Base-by-base conservation (phyloP, 768 basidiomycete species). In the Amanita phalloides region DNA sequence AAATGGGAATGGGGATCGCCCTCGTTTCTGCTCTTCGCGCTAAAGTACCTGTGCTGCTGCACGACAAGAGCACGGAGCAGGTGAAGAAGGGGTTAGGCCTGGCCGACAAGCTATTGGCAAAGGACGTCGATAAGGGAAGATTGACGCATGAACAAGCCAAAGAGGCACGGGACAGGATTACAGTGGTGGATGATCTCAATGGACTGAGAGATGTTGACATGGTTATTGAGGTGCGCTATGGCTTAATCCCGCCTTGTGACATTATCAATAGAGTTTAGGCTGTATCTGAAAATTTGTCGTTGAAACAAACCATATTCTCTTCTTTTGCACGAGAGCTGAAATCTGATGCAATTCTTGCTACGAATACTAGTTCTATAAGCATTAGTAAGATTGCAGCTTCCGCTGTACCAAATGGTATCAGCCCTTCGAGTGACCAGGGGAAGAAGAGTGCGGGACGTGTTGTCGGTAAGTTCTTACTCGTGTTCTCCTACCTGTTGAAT, bases 1-100 rank as follows among this genome's bases (percentile, higher is more conserved):
- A 90, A 63, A 90, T 89, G 87, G 94, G 94, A 56, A 81, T 88
- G 0, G 95, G 94, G 1, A 97, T 98, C 44, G 90, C 92, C 55
- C 77, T 86, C 48, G 91, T 95, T 38, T 75, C 91, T 17, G 86
- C 90, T 36, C 72, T 93, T 21, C 82, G 86, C 32, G 95, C 94
- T 38, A 83, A 82, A 61, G 83, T 94, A 4, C 82, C 89, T 3
- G 90, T 96, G 3, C 72, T 89, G 33, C 66, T 98, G n/a, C 77
- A 90, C 58, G 94, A 98, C 72, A 73, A 77, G 35, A 90, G 88
- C 4, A 58, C 75, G 1, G 73, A 77, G 21, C 91, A 95, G 62
- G 73, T 96, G 42, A 68, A 73, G 38, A 83, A 82, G 56, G 88
- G 90, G 0, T 72, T 90, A 30, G 68, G 73, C 0, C 73, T 92